Base-by-base conservation (phyloP, 305 asterid species). In the Solanum aculeatissimum region DNA sequence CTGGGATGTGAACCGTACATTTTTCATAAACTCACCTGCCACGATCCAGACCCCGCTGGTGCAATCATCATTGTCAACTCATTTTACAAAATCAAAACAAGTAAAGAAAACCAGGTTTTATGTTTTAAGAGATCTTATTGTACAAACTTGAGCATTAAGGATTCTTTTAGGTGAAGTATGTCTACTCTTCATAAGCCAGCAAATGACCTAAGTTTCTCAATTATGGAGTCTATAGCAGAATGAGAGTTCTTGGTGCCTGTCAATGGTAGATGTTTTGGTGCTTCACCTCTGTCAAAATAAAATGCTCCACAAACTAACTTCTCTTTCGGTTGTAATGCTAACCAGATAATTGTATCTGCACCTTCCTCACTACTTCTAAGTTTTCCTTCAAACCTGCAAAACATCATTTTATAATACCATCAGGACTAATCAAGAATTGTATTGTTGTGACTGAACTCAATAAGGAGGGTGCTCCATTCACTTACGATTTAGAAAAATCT, bases 361-460 rank as follows among this genome's bases (percentile, higher is more conserved):
- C 98, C 98, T 93, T 94, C 97, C 87, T 91, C 90, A 29, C 92
- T 93, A 19, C 94, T 92, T 91, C 98, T 91, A n/a, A 96, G 93
- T 42, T 93, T 93, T 63, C 96, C 98, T 18, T 94, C 87, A 32
- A 96, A 83, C 88, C 98, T 95, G 92, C 32, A 84, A 75, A 74
- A 58, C 38, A 35, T 35, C 38, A 35, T 35, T 35, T 35, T 35
- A 35, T 35, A 35, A 35, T 35, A 35, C 38, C 38, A 35, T 4
- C 38, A 35, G 38, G 38, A 35, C 38, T 35, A 6, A 35, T 35
- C 38, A 35, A 35, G 38, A 35, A 6, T 35, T 6, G 38, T 4
- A 3, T 35, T 35, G 38, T 35, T 35, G 38, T 35, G 38, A 35
- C 38, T 35, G 38, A 35, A 35, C 38, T 35, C 38, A 35, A 35